A percentile compares a stretch with the other conserved stretches of the same genome.
Evolutionary conservation across 2,329 filamentous ascomycete species (phyloP).

Genomic region (Colletotrichum sp.): DNA sequence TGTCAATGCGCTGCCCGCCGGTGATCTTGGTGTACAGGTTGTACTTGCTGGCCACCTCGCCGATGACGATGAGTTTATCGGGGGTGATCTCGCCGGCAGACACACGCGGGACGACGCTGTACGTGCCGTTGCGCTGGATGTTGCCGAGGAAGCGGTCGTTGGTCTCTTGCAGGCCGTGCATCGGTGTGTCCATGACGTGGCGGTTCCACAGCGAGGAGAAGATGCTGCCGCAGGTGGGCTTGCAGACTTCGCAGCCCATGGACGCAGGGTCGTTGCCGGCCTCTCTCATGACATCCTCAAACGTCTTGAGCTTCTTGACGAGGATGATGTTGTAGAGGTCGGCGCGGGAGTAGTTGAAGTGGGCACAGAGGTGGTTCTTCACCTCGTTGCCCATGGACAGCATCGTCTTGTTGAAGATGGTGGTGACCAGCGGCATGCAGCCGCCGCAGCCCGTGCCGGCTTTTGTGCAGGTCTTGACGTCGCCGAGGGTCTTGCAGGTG

Average conservation of each 20-base stretch:
- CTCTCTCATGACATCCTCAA: conserved; percentile 78
- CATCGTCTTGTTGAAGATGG: conserved; percentile 92
- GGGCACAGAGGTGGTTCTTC: conserved; percentile 83
- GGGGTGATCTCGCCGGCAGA: conserved; percentile 87
- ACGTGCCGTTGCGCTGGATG: conserved; percentile 90
- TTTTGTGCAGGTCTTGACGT: conserved; percentile 90
- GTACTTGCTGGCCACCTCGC: conserved; percentile 84
- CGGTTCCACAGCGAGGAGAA: conserved; percentile 83
- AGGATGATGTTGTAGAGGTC: conserved; percentile 92
- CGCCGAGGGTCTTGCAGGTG: conserved; percentile 79
- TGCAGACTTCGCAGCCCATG: conserved; percentile 87
- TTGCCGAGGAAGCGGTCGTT: conserved; percentile 90
- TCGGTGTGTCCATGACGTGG: conserved; percentile 75
- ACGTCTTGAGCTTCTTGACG: conserved; percentile 76
- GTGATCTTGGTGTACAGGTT: conserved; percentile 91
- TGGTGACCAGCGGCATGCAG: conserved; percentile 86
- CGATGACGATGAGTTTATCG: conserved; percentile 83
- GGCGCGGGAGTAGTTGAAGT: conserved; percentile 83
- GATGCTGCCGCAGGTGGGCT: conserved; percentile 82
- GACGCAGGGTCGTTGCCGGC: conserved; percentile 74
- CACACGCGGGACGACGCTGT: conserved; percentile 84
- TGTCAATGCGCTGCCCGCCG: conserved; percentile 87
- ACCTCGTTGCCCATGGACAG: conserved; percentile 84
- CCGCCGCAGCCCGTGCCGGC: conserved; percentile 90
- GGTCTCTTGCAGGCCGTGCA: conserved; percentile 83